phyloP scores from a whole-genome alignment of 495 filamentous ascomycete genomes.

The Coniosporium apollinis region DNA sequence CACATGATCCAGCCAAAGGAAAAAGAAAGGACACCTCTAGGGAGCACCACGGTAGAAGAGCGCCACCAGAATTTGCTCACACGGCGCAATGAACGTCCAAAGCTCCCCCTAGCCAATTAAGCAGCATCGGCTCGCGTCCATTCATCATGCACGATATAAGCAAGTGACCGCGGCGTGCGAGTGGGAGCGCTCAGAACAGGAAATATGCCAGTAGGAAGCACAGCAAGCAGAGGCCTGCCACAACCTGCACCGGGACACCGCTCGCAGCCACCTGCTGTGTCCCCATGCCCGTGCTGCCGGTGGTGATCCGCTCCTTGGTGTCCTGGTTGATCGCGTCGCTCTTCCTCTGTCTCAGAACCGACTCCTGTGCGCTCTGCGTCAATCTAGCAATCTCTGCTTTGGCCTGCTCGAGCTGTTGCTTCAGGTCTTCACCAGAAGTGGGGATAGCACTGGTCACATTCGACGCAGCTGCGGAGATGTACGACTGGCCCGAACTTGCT shows the following conservation, averaged over 20 bases:
- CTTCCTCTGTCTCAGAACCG: slow-evolving; percentile 49
- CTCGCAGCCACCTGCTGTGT: slow-evolving; percentile 38
- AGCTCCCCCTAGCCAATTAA: background rate
- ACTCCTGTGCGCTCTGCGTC: slow-evolving; percentile 49
- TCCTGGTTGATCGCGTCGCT: slow-evolving; percentile 20
- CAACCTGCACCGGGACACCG: slow-evolving; percentile 76
- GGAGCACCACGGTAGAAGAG: too few relatives aligned
- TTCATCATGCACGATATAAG: background rate
- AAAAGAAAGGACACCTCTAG: too few relatives aligned
- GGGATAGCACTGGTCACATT: slow-evolving; percentile 28
- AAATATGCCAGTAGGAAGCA: slow-evolving; percentile 89
- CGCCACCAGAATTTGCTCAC: too few relatives aligned
- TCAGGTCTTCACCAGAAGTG: slow-evolving; percentile 45
- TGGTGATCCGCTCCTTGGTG: slow-evolving; percentile 22
- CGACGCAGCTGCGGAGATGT: slow-evolving; percentile 28
- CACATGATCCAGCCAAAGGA: too few relatives aligned
- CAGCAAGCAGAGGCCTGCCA: slow-evolving; percentile 66
- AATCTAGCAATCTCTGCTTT: slow-evolving; percentile 55
- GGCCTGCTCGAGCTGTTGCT: slow-evolving; percentile 56
- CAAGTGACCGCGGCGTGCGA: background rate
- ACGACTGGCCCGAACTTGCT: slow-evolving; percentile 11
- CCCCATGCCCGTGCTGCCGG: slow-evolving; percentile 31
- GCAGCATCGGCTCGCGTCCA: background rate
- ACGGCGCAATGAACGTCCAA: too few relatives aligned
- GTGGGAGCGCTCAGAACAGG: slow-evolving; percentile 50